Conservation (phyloP, 2,329 filamentous ascomycete genomes). For the Ascochyta koolunga region DNA sequence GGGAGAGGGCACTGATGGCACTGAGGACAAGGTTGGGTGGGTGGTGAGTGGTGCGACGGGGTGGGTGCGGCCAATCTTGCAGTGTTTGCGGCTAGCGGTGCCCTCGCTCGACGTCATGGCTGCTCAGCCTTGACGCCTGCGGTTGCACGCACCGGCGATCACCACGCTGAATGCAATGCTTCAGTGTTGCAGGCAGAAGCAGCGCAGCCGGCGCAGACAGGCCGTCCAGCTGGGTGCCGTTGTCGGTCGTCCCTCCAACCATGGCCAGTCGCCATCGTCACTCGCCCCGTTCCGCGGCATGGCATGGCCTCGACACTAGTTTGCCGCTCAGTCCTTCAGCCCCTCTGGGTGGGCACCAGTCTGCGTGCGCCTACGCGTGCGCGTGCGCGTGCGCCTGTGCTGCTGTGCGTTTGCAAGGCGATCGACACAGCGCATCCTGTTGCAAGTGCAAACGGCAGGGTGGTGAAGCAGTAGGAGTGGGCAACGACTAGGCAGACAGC, state of each 20-base stretch:
- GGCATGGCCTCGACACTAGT: constrained; percentile 5
- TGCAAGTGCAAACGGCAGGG: neutral
- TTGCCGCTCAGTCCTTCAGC: constrained; percentile 12
- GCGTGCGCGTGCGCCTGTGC: no score
- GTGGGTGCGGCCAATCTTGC: constrained; percentile 1
- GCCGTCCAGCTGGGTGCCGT: constrained; percentile 6
- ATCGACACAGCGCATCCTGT: constrained; percentile 14
- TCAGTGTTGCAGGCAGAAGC: constrained; percentile 1
- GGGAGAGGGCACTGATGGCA: neutral
- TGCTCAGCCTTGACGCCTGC: constrained; percentile 10
- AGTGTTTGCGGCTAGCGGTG: constrained; percentile 3
- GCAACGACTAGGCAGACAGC: no score
- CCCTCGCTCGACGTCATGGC: constrained; percentile 11
- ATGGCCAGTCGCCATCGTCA: no score
- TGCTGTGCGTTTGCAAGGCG: constrained; percentile 11
- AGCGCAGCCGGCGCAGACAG: neutral
- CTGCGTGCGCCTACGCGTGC: no score
- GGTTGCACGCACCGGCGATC: constrained; percentile 11
- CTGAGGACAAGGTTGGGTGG: neutral
- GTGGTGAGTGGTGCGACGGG: no score
- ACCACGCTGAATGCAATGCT: constrained; percentile 3
- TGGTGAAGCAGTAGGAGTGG: no score
- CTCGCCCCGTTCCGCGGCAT: constrained; percentile 9
- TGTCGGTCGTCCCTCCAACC: no score
- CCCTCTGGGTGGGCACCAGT: constrained; percentile 14